Base-by-base conservation (phyloP, 306 rosid genomes). In the Acacia melanoxylon region DNA sequence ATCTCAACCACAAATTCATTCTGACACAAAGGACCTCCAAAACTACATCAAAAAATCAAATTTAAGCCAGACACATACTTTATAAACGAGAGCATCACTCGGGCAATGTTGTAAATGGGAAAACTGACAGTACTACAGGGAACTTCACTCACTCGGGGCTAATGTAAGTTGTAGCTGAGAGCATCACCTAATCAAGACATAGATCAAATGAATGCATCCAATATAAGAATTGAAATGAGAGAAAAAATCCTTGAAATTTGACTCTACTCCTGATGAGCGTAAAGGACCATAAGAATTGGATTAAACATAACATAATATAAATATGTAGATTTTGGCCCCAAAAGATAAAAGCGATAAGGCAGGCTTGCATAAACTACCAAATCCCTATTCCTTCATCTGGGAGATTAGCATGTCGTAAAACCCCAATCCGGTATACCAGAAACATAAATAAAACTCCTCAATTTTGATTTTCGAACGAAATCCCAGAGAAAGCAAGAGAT, bases 401-500 rank as follows among this genome's bases (percentile, higher is more conserved):
- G 74, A 83, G 81, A 52, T 76, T 29, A 25, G 66, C 76, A 75
- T 68, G 75, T 52, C 44, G 48, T 35, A 71, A 10, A 10, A 22
- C 78, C 79, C 54, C 84, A 79, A 69, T 77, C 71, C 25, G 61
- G 78, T 56, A 67, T 45, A 31, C 67, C 68, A 68, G 82, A 83
- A 65, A 49, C 81, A 71, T 14, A 33, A 71, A 71, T 11, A 33
- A 67, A 75, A 86, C 85, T 48, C 79, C 35, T 82, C 9, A 37
- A 12, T 81, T 85, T 76, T 41, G 31, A 78, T 77, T 81, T 74
- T 69, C 54, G 44, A 59, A 71, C 56, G 74, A 62, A 86, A 77
- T 63, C 82, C 86, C 89, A 70, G 77, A 79, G 67, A 76, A 79
- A 73, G 67, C 80, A 83, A 59, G 62, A 63, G 65, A 74, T 35